These are phyloP conservation scores for Mortierella sp. DNA, from an alignment of 371 early-diverging fungal species.

Conservation along the genomic window DNA sequence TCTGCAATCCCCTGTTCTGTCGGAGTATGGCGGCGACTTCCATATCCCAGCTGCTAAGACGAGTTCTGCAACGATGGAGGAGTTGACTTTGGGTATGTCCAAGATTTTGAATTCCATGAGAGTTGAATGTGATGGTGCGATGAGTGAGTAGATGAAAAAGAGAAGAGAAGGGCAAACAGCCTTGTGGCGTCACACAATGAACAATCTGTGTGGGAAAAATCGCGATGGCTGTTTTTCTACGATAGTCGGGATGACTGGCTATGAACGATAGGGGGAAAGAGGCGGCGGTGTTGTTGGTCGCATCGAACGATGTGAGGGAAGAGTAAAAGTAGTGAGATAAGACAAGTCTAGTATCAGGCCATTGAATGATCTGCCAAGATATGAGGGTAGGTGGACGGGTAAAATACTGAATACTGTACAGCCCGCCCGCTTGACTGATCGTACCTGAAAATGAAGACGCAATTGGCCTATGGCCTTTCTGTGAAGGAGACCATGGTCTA, in stretches of 20 bases:
- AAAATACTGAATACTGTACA: too few species aligned
- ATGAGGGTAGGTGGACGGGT: not conserved
- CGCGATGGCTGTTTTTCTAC: too few species aligned
- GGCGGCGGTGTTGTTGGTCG: not conserved
- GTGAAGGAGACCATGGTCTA: not conserved
- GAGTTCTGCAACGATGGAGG: not conserved
- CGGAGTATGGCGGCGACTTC: not conserved
- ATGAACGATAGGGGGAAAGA: too few species aligned
- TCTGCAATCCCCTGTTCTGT: not conserved
- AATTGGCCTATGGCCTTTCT: not conserved
- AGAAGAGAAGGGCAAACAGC: too few species aligned
- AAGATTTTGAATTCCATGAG: not conserved
- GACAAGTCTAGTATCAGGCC: constrained; percentile 1
- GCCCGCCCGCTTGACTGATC: not conserved
- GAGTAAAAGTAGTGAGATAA: not conserved
- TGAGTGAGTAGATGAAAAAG: not conserved
- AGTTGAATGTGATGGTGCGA: not conserved
- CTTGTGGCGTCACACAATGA: too few species aligned
- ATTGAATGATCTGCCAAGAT: not conserved
- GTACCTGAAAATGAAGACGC: not conserved
- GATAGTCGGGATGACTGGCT: too few species aligned
- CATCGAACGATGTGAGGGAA: constrained; percentile 1
- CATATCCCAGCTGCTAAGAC: not conserved
- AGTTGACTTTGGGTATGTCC: not conserved
- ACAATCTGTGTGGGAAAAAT: too few species aligned